Conservation (phyloP, 2,329 filamentous ascomycete species). For the Didymella lethalis region DNA sequence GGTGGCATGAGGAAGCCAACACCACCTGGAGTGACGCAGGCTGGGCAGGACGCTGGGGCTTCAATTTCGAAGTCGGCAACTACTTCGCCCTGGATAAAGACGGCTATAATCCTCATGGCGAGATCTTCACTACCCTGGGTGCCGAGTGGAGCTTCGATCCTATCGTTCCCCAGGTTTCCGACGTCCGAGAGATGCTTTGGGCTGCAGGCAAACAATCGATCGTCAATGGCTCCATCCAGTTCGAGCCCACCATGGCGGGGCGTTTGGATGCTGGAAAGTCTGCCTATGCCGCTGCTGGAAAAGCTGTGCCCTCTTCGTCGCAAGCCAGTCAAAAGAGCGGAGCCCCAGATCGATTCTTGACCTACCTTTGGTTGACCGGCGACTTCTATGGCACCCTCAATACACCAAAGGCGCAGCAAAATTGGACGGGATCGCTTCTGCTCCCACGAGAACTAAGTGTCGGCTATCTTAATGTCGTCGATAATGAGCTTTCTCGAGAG, state of each 20-base stretch:
- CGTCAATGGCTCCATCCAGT: slow-evolving; percentile 38
- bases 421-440: slow-evolving; percentile 56
- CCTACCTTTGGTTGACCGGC: slow-evolving; percentile 56
- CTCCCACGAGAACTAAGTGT: slow-evolving; percentile 55
- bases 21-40: slow-evolving; percentile 32
- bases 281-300: slow-evolving; percentile 56
- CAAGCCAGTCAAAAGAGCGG: slow-evolving; percentile 50
- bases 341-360: slow-evolving; percentile 54
- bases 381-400: slow-evolving; percentile 52
- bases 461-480: slow-evolving; percentile 54
- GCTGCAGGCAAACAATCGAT: slow-evolving; percentile 49
- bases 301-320: slow-evolving; percentile 51
- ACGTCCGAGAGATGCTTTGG: slow-evolving; percentile 55
- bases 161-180: slow-evolving; percentile 51
- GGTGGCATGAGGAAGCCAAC: slow-evolving; percentile 53
- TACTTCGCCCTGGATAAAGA: slow-evolving; percentile 52
- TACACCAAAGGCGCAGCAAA: slow-evolving; percentile 54
- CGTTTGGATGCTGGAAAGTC: slow-evolving; percentile 54
- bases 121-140: slow-evolving; percentile 54
- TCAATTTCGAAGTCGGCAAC: slow-evolving; percentile 58
- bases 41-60: slow-evolving; percentile 43
- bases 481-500: slow-evolving; percentile 52
- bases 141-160: slow-evolving; percentile 56
- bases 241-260: slow-evolving; percentile 54
- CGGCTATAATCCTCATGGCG: slow-evolving; percentile 52